Evolutionary conservation across 2,329 filamentous ascomycete genomes (phyloP), one percentile per base, ranked within the genome.

Genomic region (Clonostachys chloroleuca): DNA sequence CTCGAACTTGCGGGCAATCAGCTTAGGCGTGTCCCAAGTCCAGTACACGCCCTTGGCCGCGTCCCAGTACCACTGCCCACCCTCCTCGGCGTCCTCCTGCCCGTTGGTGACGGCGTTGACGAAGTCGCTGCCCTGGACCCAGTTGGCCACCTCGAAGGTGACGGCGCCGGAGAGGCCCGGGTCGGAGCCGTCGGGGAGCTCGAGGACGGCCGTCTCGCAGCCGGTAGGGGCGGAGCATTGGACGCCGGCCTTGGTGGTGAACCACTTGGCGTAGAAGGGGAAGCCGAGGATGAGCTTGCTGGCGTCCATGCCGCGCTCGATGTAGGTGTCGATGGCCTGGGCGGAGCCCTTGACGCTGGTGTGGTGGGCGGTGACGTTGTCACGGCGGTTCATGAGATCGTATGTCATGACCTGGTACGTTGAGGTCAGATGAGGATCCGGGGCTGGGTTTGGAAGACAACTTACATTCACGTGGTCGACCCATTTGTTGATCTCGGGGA

Each of bases 361-460:
- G 55, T 88, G 84, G 59, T 89, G 86, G 30, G 72, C 74, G 3
- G 85, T 89, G 17, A 72, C 62, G 44, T 69, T 78, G 60, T 88
- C 81, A n/a, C 86, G 78, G 12, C 86, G 81, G 65, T 87, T 88
- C 77, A 86, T 84, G 43, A 89, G 60, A 58, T 89, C 86, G 60
- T 89, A 89, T 9, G 78, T 75, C 84, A 88, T 88, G 52, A 89
- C 66, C 64, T 67, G n/a, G 37, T 13, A 2, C n/a, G 16, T 1
- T 4, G 35, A 12, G 16, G 13, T 20, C 33, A 43, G 5, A 30
- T 16, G 14, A 9, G 12, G 10, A n/a, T 39, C 10, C 36, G 14
- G 17, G 17, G 36, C 7, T 39, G 7, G 36, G 2, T 8, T 2
- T 39, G 34, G 20, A 20, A 16, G 18, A 8, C 13, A 14, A 54